These are phyloP conservation scores for Albifimbria verrucaria DNA, from an alignment of 2,329 filamentous ascomycete species.

Conservation along the genomic window DNA sequence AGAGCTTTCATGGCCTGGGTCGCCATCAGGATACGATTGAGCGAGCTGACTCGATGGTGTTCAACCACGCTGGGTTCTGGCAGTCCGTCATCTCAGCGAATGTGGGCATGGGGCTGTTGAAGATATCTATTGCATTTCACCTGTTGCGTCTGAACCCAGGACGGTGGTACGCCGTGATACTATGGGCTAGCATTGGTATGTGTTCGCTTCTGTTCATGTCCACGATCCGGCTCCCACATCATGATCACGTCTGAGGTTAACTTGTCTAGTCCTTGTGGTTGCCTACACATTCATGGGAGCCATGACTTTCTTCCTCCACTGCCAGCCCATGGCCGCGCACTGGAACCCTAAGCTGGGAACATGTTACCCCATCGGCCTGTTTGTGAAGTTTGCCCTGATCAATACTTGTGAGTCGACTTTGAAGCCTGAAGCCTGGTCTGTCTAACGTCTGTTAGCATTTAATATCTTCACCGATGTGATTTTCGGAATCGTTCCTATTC, in stretches of 20 bases:
- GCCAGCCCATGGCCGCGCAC: conserved; percentile 9
- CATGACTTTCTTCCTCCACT: conserved; percentile 11
- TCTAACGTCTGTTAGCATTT: conserved; percentile 18
- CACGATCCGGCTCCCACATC: too few species aligned
- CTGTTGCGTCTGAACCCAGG: conserved; percentile 10
- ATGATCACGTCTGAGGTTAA: background rate
- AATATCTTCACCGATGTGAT: conserved; percentile 41
- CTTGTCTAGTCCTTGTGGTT: conserved; percentile 6
- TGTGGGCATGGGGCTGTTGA: conserved; percentile 10
- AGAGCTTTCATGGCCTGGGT: conserved; percentile 9
- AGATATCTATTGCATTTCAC: conserved; percentile 13
- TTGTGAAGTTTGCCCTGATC: conserved; percentile 9
- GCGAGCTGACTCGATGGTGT: background rate
- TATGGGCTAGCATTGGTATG: too few species aligned
- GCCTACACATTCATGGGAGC: conserved; percentile 12
- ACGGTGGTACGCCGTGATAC: conserved; percentile 8
- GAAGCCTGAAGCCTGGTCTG: background rate
- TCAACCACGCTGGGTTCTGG: conserved; percentile 11
- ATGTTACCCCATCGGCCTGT: conserved; percentile 7
- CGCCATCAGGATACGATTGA: conserved; percentile 8
- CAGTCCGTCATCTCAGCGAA: conserved; percentile 11
- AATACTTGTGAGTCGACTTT: conserved; percentile 6
- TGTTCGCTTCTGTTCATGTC: too few species aligned
- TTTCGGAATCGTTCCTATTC: conserved; percentile 39
- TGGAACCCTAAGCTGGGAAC: too few species aligned